Evolutionary conservation across 1,284 basidiomycete genomes (phyloP), one percentile per base, ranked within the genome.

Genomic region (Tilletiopsis washingtonensis): DNA sequence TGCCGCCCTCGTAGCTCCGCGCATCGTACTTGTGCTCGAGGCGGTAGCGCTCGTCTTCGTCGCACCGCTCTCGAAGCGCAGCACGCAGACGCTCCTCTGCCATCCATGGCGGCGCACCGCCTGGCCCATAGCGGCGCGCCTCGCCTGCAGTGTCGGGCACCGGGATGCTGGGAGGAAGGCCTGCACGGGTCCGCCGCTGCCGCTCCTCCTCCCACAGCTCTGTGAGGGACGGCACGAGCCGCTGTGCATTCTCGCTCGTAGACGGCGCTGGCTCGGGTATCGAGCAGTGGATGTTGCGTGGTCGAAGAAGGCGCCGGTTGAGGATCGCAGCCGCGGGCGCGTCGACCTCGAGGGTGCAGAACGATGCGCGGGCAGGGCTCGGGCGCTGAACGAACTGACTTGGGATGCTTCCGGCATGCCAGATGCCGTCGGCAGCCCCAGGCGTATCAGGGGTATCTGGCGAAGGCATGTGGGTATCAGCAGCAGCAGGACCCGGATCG

Each of bases 131-230:
- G 17, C 49, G 26, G 9, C 65, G 47, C 6, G 54, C 55, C 43
- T 64, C 65, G n/a, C 58, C 51, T 5, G 55, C 9, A 12, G 57
- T 49, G 15, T 61, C 57, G 9, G 60, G 60, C 24, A 48, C 49
- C 1, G 67, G 65, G 17, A 64, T 52, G 5, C 57, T 62, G 0
- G 59, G 42, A 4, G 61, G 54, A 3, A 71, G 50, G 3, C 67
- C 67, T 0, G 56, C 61, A 5, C 58, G 55, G 32, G 49, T 41
- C 24, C 91, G 78, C 3, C 90, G 81, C 9, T 78, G 77, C 9
- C 85, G 82, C 71, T 97, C 93, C 61, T 94, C 90, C 48, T 91
- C 86, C 93, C 93, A 98, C 1, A 98, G 78, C 71, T 94, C 91
- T 47, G 85, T 83, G 46, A 97, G 84, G 61, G 88, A 85, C 24